Evolutionary conservation across 2,329 filamentous ascomycete species (phyloP).

Genomic region (Magnaporthales sp.): DNA sequence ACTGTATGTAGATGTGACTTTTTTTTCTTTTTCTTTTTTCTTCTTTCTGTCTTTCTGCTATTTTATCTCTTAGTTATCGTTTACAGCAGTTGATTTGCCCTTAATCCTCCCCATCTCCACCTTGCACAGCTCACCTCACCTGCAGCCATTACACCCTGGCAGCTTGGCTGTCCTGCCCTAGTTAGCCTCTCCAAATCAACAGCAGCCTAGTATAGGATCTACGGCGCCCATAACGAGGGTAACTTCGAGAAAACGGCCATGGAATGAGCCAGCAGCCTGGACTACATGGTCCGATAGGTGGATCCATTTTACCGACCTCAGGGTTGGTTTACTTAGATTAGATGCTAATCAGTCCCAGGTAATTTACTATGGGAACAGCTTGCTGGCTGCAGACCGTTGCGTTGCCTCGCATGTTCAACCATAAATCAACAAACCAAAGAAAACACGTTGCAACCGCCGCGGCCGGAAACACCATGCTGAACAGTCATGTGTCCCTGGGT

Average conservation of each 20-base stretch:
- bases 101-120: neutral
- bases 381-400: neutral
- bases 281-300: slow-evolving; percentile 1
- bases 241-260: neutral
- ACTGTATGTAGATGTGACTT: no score
- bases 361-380: neutral
- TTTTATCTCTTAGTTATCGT: no score
- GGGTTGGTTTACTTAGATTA: neutral
- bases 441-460: neutral
- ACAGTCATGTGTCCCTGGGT: neutral
- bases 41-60: neutral
- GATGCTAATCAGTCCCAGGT: neutral
- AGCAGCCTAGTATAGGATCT: neutral
- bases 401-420: neutral
- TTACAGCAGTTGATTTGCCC: neutral
- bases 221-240: neutral
- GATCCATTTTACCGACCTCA: neutral
- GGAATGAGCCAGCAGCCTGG: neutral
- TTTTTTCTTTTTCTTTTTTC: neutral
- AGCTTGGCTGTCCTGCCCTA: neutral
- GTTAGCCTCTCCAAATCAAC: neutral
- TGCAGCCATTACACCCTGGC: neutral
- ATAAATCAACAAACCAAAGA: neutral
- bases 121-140: neutral
- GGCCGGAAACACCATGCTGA: neutral